Evolutionary conservation across 2,329 filamentous ascomycete species (phyloP).

Genomic region (Calonectria pseudoturangicola): DNA sequence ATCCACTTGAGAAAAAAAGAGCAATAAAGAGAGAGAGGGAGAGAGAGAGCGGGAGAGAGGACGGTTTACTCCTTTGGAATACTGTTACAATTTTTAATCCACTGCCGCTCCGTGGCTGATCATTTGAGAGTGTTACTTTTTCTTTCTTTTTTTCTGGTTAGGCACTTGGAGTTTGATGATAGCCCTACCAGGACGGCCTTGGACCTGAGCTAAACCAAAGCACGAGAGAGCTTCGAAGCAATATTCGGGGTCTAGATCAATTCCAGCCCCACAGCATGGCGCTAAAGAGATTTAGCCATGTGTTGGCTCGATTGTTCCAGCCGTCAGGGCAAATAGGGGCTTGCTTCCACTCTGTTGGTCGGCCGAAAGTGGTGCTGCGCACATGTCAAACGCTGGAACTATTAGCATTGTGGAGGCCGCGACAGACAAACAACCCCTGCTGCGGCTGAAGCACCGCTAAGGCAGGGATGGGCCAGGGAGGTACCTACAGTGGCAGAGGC

Average conservation of each 20-base stretch:
- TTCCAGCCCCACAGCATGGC: not conserved
- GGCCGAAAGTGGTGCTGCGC: constrained; percentile 11
- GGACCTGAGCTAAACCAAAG: not conserved
- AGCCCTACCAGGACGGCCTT: no score
- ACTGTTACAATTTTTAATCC: not conserved
- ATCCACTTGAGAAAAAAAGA: not conserved
- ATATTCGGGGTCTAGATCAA: constrained; percentile 1
- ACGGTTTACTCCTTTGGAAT: no score
- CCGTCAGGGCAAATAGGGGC: constrained; percentile 27
- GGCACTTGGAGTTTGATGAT: not conserved
- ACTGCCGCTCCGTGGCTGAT: not conserved
- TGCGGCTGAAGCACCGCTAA: constrained; percentile 38
- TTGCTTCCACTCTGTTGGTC: constrained; percentile 9
- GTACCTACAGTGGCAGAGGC: constrained; percentile 29
- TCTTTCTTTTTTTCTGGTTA: not conserved
- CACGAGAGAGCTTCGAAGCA: not conserved
- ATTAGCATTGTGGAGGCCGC: not conserved
- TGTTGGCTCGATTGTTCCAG: constrained; percentile 5
- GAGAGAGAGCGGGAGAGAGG: not conserved
- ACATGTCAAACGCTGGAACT: constrained; percentile 26
- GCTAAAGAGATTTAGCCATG: constrained; percentile 3
- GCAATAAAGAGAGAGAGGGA: not conserved
- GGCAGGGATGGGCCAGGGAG: constrained; percentile 1
- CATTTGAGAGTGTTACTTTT: not conserved
- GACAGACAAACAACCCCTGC: constrained; percentile 5